Evolutionary conservation across 2,329 filamentous ascomycete genomes (phyloP), one percentile per base, ranked within the genome.

Genomic region (Pyrenochaeta sp.): DNA sequence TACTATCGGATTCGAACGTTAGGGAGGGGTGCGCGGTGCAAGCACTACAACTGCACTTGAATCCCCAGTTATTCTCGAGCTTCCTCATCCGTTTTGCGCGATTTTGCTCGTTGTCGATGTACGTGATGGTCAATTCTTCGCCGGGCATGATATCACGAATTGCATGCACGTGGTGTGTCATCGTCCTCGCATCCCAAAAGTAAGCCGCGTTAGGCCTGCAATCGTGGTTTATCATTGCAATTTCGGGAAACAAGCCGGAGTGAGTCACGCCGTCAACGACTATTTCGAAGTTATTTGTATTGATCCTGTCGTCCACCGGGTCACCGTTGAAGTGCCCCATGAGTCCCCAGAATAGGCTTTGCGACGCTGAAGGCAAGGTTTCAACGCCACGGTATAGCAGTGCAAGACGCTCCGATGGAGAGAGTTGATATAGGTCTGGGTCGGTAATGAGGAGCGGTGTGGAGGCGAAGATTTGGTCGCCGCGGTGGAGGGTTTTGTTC

Each of bases 121-220:
- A 81, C 5, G 79, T 79, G 53, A 81, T 79, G 0, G 74, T 79
- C 37, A 81, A 77, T 54, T 81, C 79, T 55, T 80, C 73, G 49
- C 77, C 78, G 0, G 74, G 67, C 27, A 67, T 61, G 46, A 79
- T 78, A n/a, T 72, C 70, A 32, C 74, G 66, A 13, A 76, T 73
- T 1, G 78, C 79, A 44, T 80, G 75, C 5, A 80, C 76, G 52
- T 77, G 72, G 51, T 80, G 79, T 13, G 73, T 77, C 46, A 81
- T 55, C 9, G 71, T 75, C 19, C 71, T 53, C 24, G 71, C 66
- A 56, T 80, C 78, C 48, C 76, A 76, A 61, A 78, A 78, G 56
- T 79, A 77, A 22, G 78, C 79, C 1, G 79, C 78, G 30, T 79
- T 78, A 7, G 74, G 72, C 3, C 74, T 54, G 60, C 73, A 77